phyloP scores from a whole-genome alignment of 2,329 filamentous ascomycete species.

The Aspergillus sp. region DNA sequence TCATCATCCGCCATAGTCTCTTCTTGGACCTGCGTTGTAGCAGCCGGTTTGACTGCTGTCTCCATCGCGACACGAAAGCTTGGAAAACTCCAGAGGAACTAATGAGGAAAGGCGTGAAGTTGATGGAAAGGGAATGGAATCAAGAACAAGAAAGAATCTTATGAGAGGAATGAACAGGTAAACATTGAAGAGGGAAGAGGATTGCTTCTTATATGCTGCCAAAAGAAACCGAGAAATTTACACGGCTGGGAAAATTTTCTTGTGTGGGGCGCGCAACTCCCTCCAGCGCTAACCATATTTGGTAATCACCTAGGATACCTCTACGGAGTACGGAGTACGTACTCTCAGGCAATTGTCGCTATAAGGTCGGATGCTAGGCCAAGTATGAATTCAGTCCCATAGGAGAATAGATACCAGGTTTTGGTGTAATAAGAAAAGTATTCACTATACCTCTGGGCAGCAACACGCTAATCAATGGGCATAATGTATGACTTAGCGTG shows the following conservation, averaged over 20 bases:
- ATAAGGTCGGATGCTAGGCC: no score
- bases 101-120: background rate
- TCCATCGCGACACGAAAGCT: background rate
- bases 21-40: background rate
- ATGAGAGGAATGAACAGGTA: background rate
- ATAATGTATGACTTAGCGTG: no score
- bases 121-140: no score
- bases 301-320: no score
- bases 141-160: background rate
- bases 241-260: slow-evolving; percentile 1
- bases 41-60: background rate
- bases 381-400: no score
- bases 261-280: slow-evolving; percentile 3
- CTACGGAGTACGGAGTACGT: no score
- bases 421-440: no score
- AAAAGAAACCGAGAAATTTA: background rate
- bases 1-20: slow-evolving; percentile 60
- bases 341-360: no score
- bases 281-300: no score
- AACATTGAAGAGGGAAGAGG: background rate
- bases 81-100: background rate
- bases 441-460: no score
- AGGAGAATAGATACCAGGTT: no score
- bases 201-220: background rate
- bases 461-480: no score